Percentiles rank a stretch among this genome's conserved stretches.
phyloP scores from a whole-genome alignment of 2,329 filamentous ascomycete species.

The Arthroderma sp. region DNA sequence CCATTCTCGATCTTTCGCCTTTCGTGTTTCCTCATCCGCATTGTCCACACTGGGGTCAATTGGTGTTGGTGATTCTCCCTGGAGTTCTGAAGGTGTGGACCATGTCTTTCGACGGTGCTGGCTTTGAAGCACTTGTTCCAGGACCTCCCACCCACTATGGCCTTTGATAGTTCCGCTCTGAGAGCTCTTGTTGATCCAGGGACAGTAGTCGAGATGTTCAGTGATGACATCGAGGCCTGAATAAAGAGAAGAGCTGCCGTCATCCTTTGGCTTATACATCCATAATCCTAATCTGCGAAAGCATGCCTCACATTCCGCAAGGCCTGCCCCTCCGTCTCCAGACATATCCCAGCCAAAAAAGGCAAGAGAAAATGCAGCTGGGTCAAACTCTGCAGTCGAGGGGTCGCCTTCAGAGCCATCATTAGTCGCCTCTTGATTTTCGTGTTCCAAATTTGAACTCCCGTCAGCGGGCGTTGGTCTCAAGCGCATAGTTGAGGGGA shows the following conservation, averaged over 20 bases:
- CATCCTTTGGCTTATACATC: constrained; percentile 74
- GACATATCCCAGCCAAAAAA: constrained; percentile 63
- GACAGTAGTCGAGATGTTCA: constrained; percentile 73
- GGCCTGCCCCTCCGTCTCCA: constrained; percentile 37
- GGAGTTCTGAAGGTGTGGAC: constrained; percentile 14
- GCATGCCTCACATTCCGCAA: constrained; percentile 72
- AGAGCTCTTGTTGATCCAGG: constrained; percentile 55
- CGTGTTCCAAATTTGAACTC: not conserved
- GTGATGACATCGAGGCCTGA: constrained; percentile 51
- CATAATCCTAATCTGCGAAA: constrained; percentile 80
- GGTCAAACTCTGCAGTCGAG: constrained; percentile 26
- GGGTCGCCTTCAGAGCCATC: not conserved
- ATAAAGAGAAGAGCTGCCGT: constrained; percentile 28
- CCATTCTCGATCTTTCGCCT: constrained; percentile 56
- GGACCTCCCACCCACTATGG: constrained; percentile 33
- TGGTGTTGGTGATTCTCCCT: constrained; percentile 17
- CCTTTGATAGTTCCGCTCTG: constrained; percentile 39
- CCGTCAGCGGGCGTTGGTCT: not conserved
- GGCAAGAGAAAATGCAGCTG: constrained; percentile 54
- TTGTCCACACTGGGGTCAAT: constrained; percentile 11
- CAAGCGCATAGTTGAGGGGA: constrained; percentile 19
- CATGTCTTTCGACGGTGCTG: constrained; percentile 23
- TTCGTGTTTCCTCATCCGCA: constrained; percentile 31
- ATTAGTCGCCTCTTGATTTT: constrained; percentile 1
- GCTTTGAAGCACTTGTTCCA: constrained; percentile 30